Base-by-base conservation (phyloP, 306 rosid species). In the Alnus glutinosa region DNA sequence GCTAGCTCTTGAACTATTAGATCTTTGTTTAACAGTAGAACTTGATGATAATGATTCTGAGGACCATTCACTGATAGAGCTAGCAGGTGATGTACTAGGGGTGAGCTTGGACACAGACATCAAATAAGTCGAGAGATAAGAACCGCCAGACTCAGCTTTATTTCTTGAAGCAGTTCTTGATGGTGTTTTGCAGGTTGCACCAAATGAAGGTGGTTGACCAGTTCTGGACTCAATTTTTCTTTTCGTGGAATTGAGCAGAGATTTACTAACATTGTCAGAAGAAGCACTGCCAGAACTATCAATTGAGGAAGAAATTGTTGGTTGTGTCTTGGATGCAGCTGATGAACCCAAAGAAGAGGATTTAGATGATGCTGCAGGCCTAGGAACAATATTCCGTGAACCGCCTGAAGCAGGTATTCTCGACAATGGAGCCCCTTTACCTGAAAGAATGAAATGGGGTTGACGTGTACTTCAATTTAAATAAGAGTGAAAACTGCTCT, bases 61-160 rank as follows among this genome's bases (percentile, higher is more conserved):
- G 72, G 98, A 96, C 97, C 94, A 88, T 59, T 94, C 98, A 83
- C 97, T 91, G 75, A 91, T 78, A 79, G 99, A 93, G 89, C 91
- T 86, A 49, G 96, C 92, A 32, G 99, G 96, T 75, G 99, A 93
- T 76, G 80, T 67, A 78, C 89, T 87, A 72, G 97, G 84, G 71
- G 89, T 82, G 59, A 83, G 86, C 85, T 87, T 91, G 73, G 82
- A 59, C 71, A 52, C 83, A 77, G 93, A 84, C 77, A 83, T 82
- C 83, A 76, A 67, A 76, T 86, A 54, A 72, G 83, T 57, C 37
- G 89, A 80, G 80, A 88, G 79, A 75, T 83, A 82, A 55, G 87
- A 80, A 80, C 82, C 83, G 77, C 83, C 90, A 64, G 85, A 30
- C 67, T 81, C 85, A 77, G 54, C 52, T 57, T 87, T 89, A 59